Evolutionary conservation across 2,329 filamentous ascomycete species (phyloP), one percentile per base, ranked within the genome.

Genomic region (Zasmidium citrigriseum): DNA sequence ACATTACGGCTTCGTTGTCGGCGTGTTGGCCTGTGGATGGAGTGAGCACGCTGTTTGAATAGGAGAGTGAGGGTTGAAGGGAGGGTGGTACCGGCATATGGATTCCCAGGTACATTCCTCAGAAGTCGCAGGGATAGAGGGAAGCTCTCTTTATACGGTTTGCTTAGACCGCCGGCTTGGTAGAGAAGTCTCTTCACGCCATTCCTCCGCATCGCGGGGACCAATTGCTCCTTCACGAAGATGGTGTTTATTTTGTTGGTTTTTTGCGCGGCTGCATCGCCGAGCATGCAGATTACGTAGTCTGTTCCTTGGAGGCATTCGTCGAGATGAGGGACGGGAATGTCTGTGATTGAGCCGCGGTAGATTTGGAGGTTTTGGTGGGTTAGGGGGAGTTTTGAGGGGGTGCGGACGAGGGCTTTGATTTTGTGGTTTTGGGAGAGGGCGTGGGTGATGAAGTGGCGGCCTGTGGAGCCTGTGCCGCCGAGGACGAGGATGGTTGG

Each of bases 401-500:
- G 58, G 1, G 21, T 54, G 27, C 58, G 38, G 27, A 57, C 58
- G 4, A 60, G 34, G 14, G 46, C 58, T 22, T 50, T 18, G 5
- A 60, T 38, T 16, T 20, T 10, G 46, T 60, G 54, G 41, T 50
- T 46, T 46, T 57, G 22, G 25, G 25, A 24, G 21, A 60, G 53
- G 27, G 34, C 45, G 24, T 21, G 57, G 12, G 21, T 24, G 48
- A 59, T 38, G 53, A 59, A 59, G 47, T 59, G 57, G 25, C 52
- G 24, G n/a, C 53, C 57, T 25, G 53, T 59, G 12, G 23, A 46
- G 24, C 57, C 53, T 4, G 57, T 56, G 1, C 58, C 63, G 7
- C 71, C 68, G 61, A 70, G 57, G 23, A 75, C 64, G 21, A 73
- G 58, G 57, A 73, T 68, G 29, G 72, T 60, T 10, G 70, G 54